These are phyloP conservation scores for Carallia pectinifolia DNA, from an alignment of 345 rosid species.

Conservation along the genomic window DNA sequence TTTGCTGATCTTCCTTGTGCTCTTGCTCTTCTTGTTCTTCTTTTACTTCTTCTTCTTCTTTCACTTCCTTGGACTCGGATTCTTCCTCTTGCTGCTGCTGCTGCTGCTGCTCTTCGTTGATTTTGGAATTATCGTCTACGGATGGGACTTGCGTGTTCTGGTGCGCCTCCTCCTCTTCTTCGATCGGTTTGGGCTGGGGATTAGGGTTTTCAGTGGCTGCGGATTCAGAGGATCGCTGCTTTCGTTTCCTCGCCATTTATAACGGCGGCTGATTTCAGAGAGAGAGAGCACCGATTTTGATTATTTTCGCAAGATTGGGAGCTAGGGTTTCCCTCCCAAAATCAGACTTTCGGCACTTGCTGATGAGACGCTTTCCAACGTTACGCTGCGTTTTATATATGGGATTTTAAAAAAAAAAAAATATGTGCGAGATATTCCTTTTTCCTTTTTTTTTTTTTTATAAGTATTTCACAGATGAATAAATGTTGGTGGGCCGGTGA, in stretches of 20 bases:
- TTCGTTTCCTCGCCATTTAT: constrained; percentile 60
- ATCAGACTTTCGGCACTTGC: no score
- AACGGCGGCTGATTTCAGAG: no score
- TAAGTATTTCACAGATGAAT: no score
- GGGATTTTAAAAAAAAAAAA: no score
- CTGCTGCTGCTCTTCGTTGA: constrained; percentile 11
- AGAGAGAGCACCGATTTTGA: no score
- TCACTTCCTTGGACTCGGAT: background rate
- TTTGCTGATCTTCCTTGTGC: constrained; percentile 26
- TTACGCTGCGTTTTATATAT: no score
- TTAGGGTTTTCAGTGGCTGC: constrained; percentile 20
- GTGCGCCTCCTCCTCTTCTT: constrained; percentile 6
- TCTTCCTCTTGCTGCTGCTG: background rate
- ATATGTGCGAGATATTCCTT: no score
- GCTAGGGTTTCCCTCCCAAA: no score
- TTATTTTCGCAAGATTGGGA: no score
- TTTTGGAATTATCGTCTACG: constrained; percentile 14
- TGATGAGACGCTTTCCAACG: no score
- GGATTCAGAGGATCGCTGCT: constrained; percentile 45
- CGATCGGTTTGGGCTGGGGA: constrained; percentile 15
- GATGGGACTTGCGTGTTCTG: constrained; percentile 2
- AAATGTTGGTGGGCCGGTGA: no score
- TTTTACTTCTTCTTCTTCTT: constrained; percentile 8
- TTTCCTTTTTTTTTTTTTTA: no score
- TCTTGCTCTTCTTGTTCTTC: constrained; percentile 16